Conservation (phyloP, 495 filamentous ascomycete genomes). For the Daldinia caldariorum region DNA sequence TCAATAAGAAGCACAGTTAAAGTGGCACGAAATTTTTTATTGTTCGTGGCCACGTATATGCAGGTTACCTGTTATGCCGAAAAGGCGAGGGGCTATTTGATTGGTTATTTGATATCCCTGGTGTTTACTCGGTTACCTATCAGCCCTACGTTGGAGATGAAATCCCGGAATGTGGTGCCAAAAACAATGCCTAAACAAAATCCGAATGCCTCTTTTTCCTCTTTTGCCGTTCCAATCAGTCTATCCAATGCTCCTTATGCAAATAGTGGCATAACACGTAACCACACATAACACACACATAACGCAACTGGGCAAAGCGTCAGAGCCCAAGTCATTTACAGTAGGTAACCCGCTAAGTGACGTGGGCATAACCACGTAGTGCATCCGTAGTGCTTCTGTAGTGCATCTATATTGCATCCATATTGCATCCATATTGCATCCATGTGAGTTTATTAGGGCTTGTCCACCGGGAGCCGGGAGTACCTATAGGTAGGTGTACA, state of each 20-base stretch:
- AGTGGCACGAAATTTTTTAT: conserved; percentile 24
- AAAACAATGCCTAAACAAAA: conserved; percentile 21
- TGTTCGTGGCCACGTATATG: conserved; percentile 39
- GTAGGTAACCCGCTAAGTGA: conserved; percentile 29
- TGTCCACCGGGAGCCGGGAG: conserved; percentile 20
- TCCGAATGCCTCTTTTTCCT: background rate
- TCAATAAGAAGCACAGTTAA: conserved; percentile 21
- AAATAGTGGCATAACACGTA: conserved; percentile 40
- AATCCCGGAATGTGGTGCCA: conserved; percentile 13
- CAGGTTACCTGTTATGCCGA: conserved; percentile 17
- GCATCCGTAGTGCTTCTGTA: conserved; percentile 13
- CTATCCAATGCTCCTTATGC: conserved; percentile 23
- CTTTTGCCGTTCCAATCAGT: conserved; percentile 14
- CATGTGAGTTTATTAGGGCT: conserved; percentile 26
- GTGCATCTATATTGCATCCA: conserved; percentile 12
- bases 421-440: conserved; percentile 6
- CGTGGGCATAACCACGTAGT: conserved; percentile 27
- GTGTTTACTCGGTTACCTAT: conserved; percentile 27
- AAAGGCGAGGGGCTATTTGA: conserved; percentile 15
- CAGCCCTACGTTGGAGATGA: conserved; percentile 25
- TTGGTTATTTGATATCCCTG: conserved; percentile 12
- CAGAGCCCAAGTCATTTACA: conserved; percentile 33
- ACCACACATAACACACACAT: conserved; percentile 24
- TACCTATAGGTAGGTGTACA: conserved; percentile 37
- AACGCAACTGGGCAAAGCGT: conserved; percentile 21